Base-by-base conservation (phyloP, 768 basidiomycete species). In the Crassisporium funariophilum region DNA sequence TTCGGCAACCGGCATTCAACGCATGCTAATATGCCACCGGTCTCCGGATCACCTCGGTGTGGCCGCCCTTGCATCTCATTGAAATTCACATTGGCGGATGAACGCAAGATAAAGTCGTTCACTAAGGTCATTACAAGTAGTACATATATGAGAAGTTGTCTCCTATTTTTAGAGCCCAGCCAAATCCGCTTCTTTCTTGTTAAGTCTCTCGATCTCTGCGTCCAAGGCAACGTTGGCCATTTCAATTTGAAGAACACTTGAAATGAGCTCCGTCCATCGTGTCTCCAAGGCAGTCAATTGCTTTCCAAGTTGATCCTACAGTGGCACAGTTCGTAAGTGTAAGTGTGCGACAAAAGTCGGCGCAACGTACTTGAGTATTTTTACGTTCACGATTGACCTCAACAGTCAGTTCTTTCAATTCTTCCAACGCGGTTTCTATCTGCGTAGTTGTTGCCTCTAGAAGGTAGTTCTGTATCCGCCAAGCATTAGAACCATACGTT, bases 191-290 rank as follows among this genome's bases (percentile, higher is more conserved):
- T 86, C 86, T 50, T 67, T 76, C 49, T 69, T 70, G 55, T 76
- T 74, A 42, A 91, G 66, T 29, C 75, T 68, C 36, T 77, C 79
- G 38, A 97, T 75, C 59, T 97, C 92, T 4, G 74, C 83, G 56
- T 94, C 92, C 64, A 97, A 66, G 20, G 92, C 91, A 33, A 85
- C 78, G 63, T 93, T 95, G 13, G 94, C 95, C 83, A 98, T 84
- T 75, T 97, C 95, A 54, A 97, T 88, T 68, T 98, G 95, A 48
- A 98, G 70, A 35, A 95, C 88, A 58, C 70, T 87, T 44, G 91
- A 93, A 46, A 98, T 85, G 37, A 98, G 74, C 67, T 94, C 91
- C 16, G 91, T 95, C 95, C 95, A 98, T 52, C 85, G 78, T 27
- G 81, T 87, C 68, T 98, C 94, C 49, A 97, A 70, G 7, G 81